These are phyloP conservation scores for Zygnema circumcarinatum DNA, from an alignment of 139 green algal species.

Conservation along the genomic window DNA sequence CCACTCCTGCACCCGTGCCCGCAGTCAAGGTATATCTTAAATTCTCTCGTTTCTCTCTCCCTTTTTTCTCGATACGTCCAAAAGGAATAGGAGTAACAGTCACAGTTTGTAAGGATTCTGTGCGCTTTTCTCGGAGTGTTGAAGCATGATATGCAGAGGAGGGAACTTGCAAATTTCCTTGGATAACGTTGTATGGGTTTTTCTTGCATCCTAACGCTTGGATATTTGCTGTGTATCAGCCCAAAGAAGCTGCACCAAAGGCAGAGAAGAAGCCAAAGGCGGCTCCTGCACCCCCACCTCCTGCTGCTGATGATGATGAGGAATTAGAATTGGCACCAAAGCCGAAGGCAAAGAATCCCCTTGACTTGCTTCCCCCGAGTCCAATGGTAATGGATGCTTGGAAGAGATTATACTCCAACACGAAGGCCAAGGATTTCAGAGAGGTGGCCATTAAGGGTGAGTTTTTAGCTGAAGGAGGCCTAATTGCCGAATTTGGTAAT, in stretches of 20 bases:
- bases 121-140: too few relatives aligned
- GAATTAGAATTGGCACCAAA: constrained; percentile 51
- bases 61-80: too few relatives aligned
- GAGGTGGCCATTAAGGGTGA: constrained; percentile 66
- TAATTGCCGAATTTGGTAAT: background rate
- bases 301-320: constrained; percentile 24
- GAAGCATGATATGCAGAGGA: too few relatives aligned
- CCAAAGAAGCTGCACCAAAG: too few relatives aligned
- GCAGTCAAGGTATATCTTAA: background rate
- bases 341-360: constrained; percentile 68
- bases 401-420: constrained; percentile 76
- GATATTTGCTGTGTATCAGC: too few relatives aligned
- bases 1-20: constrained; percentile 6
- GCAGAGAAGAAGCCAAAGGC: background rate
- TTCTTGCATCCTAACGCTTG: too few relatives aligned
- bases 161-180: too few relatives aligned
- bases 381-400: constrained; percentile 73
- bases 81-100: too few relatives aligned
- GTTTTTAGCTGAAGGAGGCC: too few relatives aligned
- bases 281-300: background rate
- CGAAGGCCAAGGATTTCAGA: constrained; percentile 65
- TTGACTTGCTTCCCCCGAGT: constrained; percentile 66
- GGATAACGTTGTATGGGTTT: too few relatives aligned
- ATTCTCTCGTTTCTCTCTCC: too few relatives aligned
- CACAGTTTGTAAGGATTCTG: too few relatives aligned